Percentiles rank a stretch among this genome's conserved stretches.
Conservation (phyloP, 2,329 filamentous ascomycete species). For the Elsinoe necatrix region DNA sequence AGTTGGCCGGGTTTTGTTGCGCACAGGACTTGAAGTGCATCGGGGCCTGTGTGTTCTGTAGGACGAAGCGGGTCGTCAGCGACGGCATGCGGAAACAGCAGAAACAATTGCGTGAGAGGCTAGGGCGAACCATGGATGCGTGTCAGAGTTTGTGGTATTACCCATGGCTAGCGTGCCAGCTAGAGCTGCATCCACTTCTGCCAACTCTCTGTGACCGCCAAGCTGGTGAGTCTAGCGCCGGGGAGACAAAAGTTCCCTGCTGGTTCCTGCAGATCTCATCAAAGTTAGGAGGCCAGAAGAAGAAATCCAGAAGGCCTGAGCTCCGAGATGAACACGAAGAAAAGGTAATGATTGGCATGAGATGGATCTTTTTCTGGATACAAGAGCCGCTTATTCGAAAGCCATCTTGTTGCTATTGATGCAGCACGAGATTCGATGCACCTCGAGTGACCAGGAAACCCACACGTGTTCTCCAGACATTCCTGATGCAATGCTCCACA, state of each 20-base stretch:
- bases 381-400: conserved; percentile 1
- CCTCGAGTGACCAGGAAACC: background rate
- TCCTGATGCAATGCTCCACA: conserved; percentile 6
- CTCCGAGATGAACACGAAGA: background rate
- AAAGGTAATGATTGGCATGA: conserved; percentile 11
- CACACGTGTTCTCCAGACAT: conserved; percentile 6
- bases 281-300: background rate
- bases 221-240: conserved; percentile 11
- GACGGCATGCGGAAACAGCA: conserved; percentile 10
- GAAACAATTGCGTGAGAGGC: conserved; percentile 14
- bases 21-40: background rate
- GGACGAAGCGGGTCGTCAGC: conserved; percentile 10
- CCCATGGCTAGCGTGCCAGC: conserved; percentile 11
- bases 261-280: conserved; percentile 14
- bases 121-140: conserved; percentile 12
- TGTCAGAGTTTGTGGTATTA: conserved; percentile 6
- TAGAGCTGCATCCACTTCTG: conserved; percentile 11
- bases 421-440: conserved; percentile 1
- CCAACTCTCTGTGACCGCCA: conserved; percentile 8
- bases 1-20: conserved; percentile 10
- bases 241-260: conserved; percentile 9
- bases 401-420: conserved; percentile 8
- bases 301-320: conserved; percentile 8
- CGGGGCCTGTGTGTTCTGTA: conserved; percentile 9
- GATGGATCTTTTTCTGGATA: background rate